A percentile compares a stretch with the other conserved stretches of the same genome.
Evolutionary conservation across 495 filamentous ascomycete genomes (phyloP).

Genomic region (Penicillium cinerascens): DNA sequence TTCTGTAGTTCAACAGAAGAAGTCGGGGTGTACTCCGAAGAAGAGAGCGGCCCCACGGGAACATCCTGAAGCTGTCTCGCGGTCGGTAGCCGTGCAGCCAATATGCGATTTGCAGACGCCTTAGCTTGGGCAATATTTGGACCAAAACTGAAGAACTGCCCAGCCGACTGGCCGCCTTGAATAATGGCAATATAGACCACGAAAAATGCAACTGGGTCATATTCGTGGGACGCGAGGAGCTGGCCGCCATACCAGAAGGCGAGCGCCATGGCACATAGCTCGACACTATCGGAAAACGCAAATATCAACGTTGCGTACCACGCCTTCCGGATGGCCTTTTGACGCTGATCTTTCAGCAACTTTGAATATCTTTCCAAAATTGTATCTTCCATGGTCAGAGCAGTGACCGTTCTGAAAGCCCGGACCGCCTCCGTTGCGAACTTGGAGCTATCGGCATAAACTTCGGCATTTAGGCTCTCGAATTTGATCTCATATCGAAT

Average conservation of each 20-base stretch:
- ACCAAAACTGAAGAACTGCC: conserved; percentile 49
- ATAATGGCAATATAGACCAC: conserved; percentile 59
- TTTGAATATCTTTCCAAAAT: conserved; percentile 45
- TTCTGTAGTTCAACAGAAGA: conserved; percentile 39
- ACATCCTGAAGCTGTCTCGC: neutral
- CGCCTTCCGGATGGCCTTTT: conserved; percentile 48
- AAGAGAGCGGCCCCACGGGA: neutral
- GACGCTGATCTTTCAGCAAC: conserved; percentile 49
- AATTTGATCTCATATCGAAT: conserved; percentile 50
- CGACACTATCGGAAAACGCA: conserved; percentile 37
- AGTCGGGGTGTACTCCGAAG: too few species aligned
- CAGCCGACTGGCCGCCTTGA: conserved; percentile 52
- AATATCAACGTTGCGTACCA: conserved; percentile 40
- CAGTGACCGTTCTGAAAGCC: conserved; percentile 56
- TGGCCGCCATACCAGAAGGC: conserved; percentile 60
- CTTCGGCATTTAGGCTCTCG: conserved; percentile 53
- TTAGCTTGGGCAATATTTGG: conserved; percentile 54
- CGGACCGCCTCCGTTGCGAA: conserved; percentile 57
- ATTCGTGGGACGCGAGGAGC: conserved; percentile 51
- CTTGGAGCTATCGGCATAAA: conserved; percentile 51
- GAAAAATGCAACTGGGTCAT: conserved; percentile 51
- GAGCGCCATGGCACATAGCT: conserved; percentile 53
- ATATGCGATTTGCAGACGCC: conserved; percentile 53
- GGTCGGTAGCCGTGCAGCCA: conserved; percentile 12
- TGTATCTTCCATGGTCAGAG: conserved; percentile 50